Evolutionary conservation across 805 yeast species (phyloP), one percentile per base, ranked within the genome.

Genomic region (Allodekkera sacchari): DNA sequence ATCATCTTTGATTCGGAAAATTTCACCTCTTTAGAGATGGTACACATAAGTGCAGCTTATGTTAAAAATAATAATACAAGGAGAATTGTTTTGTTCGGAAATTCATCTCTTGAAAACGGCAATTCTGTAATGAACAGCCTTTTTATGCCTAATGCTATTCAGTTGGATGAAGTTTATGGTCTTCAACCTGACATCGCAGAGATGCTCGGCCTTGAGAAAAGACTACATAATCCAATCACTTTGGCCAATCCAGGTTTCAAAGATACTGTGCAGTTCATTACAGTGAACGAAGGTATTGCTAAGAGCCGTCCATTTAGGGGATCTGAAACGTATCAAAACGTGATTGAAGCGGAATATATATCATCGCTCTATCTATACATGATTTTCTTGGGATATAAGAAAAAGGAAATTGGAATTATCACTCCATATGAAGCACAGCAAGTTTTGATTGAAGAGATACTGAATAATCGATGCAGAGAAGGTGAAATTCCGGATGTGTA

Each of bases 311-410:
- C n/a, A 2, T 22, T 22, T 7, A 12, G 13, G 13, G 6, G 37
- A 1, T 44, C 52, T 1, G 48, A 44, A 1, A 36, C 46, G 19
- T 50, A 31, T 49, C 67, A 60, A 24, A 66, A 66, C 35, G 32
- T 61, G n/a, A 58, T 52, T 7, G 73, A 73, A 39, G 77, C 76
- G 1, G 71, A 68, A 37, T 65, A 52, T 34, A 55, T 64, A 12
- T 68, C 68, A 11, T 49, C 55, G 1, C 37, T 71, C 6, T 71
- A 54, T 41, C 63, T 61, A 48, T 71, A 68, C 35, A 51, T 75
- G 64, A 42, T 67, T 5, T 36, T 61, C 4, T 32, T 62, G 14
- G 73, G 71, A 0, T 71, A 70, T 36, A 57, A 68, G 0, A 24
- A 43, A 1, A 37, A 46, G 1, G 44, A 45, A 14, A 59, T 76